Conservation (phyloP, 257 asterid species). For the Solanum tarijense region DNA sequence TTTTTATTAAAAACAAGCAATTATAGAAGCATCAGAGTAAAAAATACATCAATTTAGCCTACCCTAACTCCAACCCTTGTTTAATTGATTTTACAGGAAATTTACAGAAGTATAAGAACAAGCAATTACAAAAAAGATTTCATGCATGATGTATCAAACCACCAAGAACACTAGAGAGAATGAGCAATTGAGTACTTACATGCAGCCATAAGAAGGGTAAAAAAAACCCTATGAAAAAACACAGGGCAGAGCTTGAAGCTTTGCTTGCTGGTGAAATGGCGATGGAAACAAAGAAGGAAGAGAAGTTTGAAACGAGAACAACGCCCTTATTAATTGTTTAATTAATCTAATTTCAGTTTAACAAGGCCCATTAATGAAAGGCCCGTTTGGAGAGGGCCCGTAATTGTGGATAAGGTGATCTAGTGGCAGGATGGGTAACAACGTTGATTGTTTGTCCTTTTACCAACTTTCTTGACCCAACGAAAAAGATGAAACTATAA, state of each 20-base stretch:
- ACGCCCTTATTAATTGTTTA: background rate
- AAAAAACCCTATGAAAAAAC: background rate
- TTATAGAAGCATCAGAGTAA: background rate
- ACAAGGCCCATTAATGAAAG: background rate
- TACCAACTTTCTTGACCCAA: background rate
- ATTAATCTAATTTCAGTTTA: background rate
- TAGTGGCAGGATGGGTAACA: background rate
- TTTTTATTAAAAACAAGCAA: background rate
- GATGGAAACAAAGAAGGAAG: background rate
- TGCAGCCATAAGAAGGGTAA: background rate
- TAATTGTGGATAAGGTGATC: background rate
- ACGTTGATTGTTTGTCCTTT: background rate
- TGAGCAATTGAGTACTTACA: background rate
- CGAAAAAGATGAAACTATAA: background rate
- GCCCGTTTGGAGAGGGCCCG: background rate
- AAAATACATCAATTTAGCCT: background rate
- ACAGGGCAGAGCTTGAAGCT: background rate
- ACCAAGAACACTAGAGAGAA: background rate
- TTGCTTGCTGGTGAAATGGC: background rate
- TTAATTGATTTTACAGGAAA: no score
- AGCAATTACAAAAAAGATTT: background rate
- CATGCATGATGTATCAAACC: background rate
- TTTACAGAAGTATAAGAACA: background rate
- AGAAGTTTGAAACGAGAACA: background rate
- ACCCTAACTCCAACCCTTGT: background rate